Conservation (phyloP, 306 rosid species). For the Gleditsia sinensis region DNA sequence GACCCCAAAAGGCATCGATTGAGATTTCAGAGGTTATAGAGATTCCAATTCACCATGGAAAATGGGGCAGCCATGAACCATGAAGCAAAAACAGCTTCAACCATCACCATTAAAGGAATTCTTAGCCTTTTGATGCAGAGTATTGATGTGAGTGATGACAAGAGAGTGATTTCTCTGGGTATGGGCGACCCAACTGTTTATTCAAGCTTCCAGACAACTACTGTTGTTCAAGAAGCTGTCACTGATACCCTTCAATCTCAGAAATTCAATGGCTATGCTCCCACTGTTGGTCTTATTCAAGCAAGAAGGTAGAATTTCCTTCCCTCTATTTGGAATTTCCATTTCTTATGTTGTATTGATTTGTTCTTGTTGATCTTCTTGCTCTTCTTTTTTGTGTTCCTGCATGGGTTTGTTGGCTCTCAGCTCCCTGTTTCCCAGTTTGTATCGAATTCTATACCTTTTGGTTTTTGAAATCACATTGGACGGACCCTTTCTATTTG, state of each 20-base stretch:
- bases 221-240: slow-evolving; percentile 62
- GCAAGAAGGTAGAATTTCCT: slow-evolving; percentile 54
- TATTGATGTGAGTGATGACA: slow-evolving; percentile 41
- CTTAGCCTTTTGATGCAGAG: slow-evolving; percentile 61
- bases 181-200: slow-evolving; percentile 90
- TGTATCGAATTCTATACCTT: background rate
- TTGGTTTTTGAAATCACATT: background rate
- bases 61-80: slow-evolving; percentile 42
- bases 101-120: slow-evolving; percentile 87
- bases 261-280: slow-evolving; percentile 87
- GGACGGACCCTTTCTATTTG: background rate
- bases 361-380: background rate
- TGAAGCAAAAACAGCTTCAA: slow-evolving; percentile 50
- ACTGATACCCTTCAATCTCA: slow-evolving; percentile 57
- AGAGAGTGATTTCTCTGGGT: slow-evolving; percentile 66
- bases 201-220: slow-evolving; percentile 61
- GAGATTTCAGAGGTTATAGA: background rate
- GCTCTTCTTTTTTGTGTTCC: background rate
- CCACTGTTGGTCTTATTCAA: slow-evolving; percentile 82
- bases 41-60: slow-evolving; percentile 44
- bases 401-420: background rate
- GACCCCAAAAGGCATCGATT: too few species aligned
- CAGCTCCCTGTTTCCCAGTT: background rate
- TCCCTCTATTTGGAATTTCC: background rate
- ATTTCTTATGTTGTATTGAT: background rate